Conservation (phyloP, 1,284 basidiomycete genomes). For the Acaromyces ingoldii region DNA sequence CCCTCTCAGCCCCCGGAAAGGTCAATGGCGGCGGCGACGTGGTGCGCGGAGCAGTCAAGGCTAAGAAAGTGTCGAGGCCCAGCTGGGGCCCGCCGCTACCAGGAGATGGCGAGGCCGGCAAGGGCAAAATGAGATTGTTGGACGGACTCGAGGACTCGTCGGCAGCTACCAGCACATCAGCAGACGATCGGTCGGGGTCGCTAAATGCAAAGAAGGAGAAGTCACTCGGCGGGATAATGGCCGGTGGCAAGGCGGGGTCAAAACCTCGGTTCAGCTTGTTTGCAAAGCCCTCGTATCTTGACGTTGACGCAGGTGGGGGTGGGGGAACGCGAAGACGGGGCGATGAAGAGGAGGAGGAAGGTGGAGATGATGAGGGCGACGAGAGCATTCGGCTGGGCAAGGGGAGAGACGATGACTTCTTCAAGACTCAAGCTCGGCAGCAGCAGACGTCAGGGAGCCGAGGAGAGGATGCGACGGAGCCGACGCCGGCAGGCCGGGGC, state of each 20-base stretch:
- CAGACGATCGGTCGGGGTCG: no score
- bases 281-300: not conserved
- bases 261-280: conserved; percentile 1
- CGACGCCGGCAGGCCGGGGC: not conserved
- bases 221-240: not conserved
- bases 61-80: conserved; percentile 1
- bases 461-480: not conserved
- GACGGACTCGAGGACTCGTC: not conserved
- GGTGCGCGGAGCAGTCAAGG: not conserved
- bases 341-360: not conserved
- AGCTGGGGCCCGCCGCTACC: conserved; percentile 4
- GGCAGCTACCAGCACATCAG: not conserved
- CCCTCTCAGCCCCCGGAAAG: not conserved
- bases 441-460: not conserved
- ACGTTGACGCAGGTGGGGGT: not conserved
- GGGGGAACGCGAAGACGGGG: not conserved
- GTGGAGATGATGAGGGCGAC: not conserved
- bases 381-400: no score
- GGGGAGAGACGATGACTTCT: no score
- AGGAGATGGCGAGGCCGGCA: not conserved
- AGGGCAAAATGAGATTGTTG: conserved; percentile 6
- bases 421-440: not conserved
- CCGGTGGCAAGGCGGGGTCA: not conserved
- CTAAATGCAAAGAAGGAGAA: conserved; percentile 3
- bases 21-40: not conserved